Base-by-base conservation (phyloP, 805 yeast genomes). In the Saccharomycodes ludwigii region DNA sequence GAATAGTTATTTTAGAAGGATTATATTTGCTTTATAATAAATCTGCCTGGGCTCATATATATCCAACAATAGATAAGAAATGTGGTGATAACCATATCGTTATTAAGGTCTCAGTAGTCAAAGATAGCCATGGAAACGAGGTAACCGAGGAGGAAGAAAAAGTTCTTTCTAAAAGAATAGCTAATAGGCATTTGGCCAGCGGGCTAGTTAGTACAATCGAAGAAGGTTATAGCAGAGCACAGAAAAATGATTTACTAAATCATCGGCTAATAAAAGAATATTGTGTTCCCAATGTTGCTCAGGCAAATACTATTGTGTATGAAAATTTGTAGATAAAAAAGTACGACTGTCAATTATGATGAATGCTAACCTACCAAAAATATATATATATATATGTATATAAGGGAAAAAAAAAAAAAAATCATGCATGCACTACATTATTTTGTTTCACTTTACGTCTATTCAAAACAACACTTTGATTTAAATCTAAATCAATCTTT, bases 1-100 rank as follows among this genome's bases (percentile, higher is more conserved):
- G 71, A 35, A 65, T 83, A 1, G 52, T 84, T 4, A 63, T 84
- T 3, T 46, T 82, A 23, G 95, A 84, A 48, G 95, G 95, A 0
- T 60, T 77, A 29, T 84, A 85, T 48, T 58, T 84, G 7, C 63
- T 75, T 26, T 57, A 82, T 31, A 48, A 66, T 21, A 67, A 68
- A 23, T 68, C 63, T 18, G 69, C 69, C 10, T 84, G 94, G 94
- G n/a, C n/a, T n/a, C n/a, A n/a, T n/a, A n/a, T n/a, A n/a, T n/a
- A n/a, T n/a, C 43, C 47, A 1, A 13, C 20, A 6, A 12, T 13
- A 2, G 5, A 17, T 11, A 3, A 9, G 11, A 11, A 28, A 18
- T n/a, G 14, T 19, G 5, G 5, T 12, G 15, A 20, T 10, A 25
- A 20, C 13, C 6, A 16, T 9, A 10, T 21, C 6, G 12, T 14